Conservation (phyloP, 495 filamentous ascomycete species). For the Hypoxylon lenormandii region DNA sequence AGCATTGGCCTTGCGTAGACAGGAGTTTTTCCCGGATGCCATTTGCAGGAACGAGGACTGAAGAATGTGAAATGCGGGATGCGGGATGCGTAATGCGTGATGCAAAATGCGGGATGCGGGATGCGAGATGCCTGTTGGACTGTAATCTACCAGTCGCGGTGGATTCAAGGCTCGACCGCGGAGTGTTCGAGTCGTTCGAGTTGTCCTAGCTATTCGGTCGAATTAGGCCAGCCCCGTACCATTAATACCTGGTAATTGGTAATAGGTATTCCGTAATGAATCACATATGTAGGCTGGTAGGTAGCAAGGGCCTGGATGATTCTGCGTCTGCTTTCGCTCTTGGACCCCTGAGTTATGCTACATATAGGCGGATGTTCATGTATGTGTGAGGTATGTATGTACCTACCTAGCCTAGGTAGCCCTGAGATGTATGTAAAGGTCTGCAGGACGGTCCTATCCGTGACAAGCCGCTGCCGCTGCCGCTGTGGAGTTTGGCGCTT, state of each 20-base stretch:
- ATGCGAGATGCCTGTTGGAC: too few species aligned
- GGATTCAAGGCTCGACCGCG: too few species aligned
- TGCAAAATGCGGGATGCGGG: background rate
- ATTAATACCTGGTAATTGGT: slow-evolving; percentile 3
- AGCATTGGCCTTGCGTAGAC: slow-evolving; percentile 7
- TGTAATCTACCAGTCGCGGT: too few species aligned
- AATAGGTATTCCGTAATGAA: slow-evolving; percentile 3
- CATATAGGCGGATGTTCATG: slow-evolving; percentile 6
- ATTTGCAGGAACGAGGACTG: background rate
- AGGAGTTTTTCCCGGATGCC: background rate
- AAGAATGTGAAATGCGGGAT: background rate
- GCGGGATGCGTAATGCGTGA: too few species aligned
- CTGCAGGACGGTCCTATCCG: slow-evolving; percentile 40
- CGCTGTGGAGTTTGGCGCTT: slow-evolving; percentile 29
- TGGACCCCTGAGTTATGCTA: slow-evolving; percentile 20
- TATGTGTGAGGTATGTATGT: too few species aligned
- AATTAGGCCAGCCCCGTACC: too few species aligned
- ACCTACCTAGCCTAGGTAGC: too few species aligned
- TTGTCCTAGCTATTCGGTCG: too few species aligned
- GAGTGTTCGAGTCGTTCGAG: too few species aligned
- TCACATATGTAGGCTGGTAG: slow-evolving; percentile 14
- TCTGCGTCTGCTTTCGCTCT: slow-evolving; percentile 20
- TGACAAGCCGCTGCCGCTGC: slow-evolving; percentile 40
- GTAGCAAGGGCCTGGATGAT: slow-evolving; percentile 16
- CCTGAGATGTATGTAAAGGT: too few species aligned